Conservation (phyloP, 306 rosid species). For the Casuarina glauca region DNA sequence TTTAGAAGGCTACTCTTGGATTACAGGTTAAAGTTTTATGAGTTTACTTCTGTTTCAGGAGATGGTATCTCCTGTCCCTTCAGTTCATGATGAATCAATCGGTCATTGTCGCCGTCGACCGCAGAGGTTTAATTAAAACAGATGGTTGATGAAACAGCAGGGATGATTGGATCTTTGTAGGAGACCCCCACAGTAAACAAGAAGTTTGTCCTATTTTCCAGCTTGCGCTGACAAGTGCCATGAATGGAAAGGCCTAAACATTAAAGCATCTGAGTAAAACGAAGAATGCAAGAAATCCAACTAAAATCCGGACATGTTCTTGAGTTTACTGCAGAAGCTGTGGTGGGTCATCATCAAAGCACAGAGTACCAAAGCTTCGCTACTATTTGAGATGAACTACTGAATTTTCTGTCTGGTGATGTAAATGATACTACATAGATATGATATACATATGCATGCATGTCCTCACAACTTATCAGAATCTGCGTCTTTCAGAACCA, state of each 20-base stretch:
- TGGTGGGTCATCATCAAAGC: too few relatives aligned
- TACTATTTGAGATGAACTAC: too few relatives aligned
- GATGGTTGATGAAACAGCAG: not conserved
- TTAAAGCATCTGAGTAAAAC: too few relatives aligned
- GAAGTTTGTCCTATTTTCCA: too few relatives aligned
- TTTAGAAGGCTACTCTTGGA: not conserved
- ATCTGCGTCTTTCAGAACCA: not conserved
- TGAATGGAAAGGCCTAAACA: too few relatives aligned
- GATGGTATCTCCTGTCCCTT: not conserved
- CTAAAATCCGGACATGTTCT: too few relatives aligned
- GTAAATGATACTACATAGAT: not conserved
- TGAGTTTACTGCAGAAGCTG: too few relatives aligned
- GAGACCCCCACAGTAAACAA: too few relatives aligned
- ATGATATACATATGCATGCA: not conserved
- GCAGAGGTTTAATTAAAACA: not conserved
- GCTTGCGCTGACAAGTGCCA: too few relatives aligned
- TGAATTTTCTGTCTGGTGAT: not conserved
- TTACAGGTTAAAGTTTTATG: not conserved
- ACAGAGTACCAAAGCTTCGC: not conserved
- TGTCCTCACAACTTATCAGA: not conserved
- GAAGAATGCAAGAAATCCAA: not conserved
- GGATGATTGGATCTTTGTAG: not conserved
- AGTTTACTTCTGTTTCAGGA: not conserved
- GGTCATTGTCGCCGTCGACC: not conserved
- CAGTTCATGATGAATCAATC: constrained; percentile 26